Evolutionary conservation across 2,329 filamentous ascomycete species (phyloP).

Genomic region (Thielaviopsis populi): DNA sequence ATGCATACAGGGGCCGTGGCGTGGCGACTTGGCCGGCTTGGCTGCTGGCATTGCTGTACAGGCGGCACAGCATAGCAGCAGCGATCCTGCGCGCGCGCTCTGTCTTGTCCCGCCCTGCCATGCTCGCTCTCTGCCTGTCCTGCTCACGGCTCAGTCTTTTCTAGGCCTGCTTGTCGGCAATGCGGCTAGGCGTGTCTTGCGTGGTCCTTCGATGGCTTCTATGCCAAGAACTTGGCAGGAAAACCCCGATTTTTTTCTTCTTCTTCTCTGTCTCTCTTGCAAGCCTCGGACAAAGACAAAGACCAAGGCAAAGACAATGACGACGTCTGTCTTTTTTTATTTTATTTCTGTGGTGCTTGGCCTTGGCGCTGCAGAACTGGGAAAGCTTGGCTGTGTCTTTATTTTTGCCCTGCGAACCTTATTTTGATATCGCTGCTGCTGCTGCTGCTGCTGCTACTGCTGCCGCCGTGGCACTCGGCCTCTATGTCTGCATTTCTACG

Average conservation of each 20-base stretch:
- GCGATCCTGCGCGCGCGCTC: background rate
- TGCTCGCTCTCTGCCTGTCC: no score
- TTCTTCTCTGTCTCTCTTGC: no score
- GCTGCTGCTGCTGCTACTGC: background rate
- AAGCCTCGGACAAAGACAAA: no score
- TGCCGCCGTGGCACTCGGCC: background rate
- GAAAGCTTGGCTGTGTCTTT: background rate
- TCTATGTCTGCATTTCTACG: no score
- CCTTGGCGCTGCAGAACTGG: background rate
- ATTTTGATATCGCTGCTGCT: background rate
- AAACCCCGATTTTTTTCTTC: no score
- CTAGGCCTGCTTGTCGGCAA: background rate
- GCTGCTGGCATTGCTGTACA: background rate
- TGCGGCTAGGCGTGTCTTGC: background rate
- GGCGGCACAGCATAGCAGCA: background rate
- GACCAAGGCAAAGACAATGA: background rate
- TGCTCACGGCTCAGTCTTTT: background rate
- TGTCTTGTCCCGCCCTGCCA: no score
- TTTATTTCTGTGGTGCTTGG: slow-evolving; percentile 1
- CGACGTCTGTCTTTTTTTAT: background rate
- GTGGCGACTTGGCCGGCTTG: background rate
- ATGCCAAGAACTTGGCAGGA: background rate
- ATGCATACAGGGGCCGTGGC: background rate
- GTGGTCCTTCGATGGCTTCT: background rate
- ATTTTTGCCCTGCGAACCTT: background rate